Base-by-base conservation (phyloP, 2,329 filamentous ascomycete genomes). In the Diplodia scrobiculata region DNA sequence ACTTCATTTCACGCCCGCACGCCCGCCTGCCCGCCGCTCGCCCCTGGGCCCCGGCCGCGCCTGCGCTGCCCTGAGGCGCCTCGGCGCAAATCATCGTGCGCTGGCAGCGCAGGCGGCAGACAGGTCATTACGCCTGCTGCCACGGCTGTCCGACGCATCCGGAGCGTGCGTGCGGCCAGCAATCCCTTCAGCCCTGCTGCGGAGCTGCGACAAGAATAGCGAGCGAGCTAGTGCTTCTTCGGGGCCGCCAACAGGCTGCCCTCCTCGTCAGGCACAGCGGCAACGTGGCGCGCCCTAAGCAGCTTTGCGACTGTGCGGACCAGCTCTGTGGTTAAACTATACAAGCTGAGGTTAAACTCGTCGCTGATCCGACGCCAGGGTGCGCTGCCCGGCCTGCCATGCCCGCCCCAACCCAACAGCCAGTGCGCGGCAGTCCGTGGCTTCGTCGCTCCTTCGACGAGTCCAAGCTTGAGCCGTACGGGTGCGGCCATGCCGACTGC, bases 221-320 rank as follows among this genome's bases (percentile, higher is more conserved):
- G 55, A 60, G 55, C 55, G 41, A 25, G 38, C 55, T 60, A 60
- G 55, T 34, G 55, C 45, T 62, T 38, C 36, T 62, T 62, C 58
- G 58, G n/a, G 54, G 36, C 54, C 54, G 41, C 25, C 54, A 58
- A 21, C 54, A 25, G 38, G 25, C 55, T 29, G 58, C 58, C 58
- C 58, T 62, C 58, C 58, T 50, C 58, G 58, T 36, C 58, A 62
- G 58, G 58, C 58, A 62, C 58, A 62, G 58, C 41, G 45, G 41
- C 58, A 50, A 62, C 58, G 58, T 62, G 58, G 58, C 58, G 58
- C 55, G 55, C 55, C 55, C 55, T 60, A 60, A 60, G 55, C 55
- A 60, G 55, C 55, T 48, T 60, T 25, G 55, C 55, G 19, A 45
- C 54, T 21, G 38, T 29, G 55, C 45, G 41, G 41, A 50, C 58